phyloP scores from a whole-genome alignment of 2,329 filamentous ascomycete genomes.

The Geosmithia putterillii region DNA sequence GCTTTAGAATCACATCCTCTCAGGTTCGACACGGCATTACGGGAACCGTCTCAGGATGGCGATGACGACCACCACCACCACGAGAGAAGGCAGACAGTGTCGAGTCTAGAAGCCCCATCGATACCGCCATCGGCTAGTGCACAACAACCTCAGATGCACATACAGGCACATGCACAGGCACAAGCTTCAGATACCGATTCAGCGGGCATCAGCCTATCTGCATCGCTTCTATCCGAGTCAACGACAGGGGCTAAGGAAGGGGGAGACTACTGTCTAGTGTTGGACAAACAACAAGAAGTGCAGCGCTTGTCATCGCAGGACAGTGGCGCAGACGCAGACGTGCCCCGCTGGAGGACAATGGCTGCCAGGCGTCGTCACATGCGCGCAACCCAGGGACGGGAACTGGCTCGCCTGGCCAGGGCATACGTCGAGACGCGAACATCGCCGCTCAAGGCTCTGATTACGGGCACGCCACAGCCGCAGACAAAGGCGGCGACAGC shows the following conservation, averaged over 20 bases:
- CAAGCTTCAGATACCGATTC: not conserved
- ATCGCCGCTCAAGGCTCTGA: not conserved
- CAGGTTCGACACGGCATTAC: constrained; percentile 9
- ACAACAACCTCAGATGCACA: not conserved
- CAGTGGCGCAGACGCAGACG: not conserved
- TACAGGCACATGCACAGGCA: not conserved
- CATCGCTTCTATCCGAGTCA: not conserved
- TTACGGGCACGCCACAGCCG: not conserved
- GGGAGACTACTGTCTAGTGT: not conserved
- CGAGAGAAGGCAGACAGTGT: too few relatives aligned
- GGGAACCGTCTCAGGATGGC: constrained; percentile 15
- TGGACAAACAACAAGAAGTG: not conserved
- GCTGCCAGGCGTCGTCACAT: not conserved
- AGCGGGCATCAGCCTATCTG: not conserved
- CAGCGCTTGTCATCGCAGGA: not conserved
- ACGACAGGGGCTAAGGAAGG: not conserved
- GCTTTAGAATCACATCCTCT: constrained; percentile 2
- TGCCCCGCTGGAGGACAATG: not conserved
- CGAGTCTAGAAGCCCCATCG: too few relatives aligned
- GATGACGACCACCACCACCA: not conserved
- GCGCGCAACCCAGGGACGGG: not conserved
- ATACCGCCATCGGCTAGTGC: too few relatives aligned
- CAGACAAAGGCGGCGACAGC: not conserved
- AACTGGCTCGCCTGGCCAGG: not conserved
- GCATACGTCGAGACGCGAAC: not conserved